These are phyloP conservation scores for Cyphellophora europaea DNA, from an alignment of 2,329 filamentous ascomycete species.

Conservation along the genomic window DNA sequence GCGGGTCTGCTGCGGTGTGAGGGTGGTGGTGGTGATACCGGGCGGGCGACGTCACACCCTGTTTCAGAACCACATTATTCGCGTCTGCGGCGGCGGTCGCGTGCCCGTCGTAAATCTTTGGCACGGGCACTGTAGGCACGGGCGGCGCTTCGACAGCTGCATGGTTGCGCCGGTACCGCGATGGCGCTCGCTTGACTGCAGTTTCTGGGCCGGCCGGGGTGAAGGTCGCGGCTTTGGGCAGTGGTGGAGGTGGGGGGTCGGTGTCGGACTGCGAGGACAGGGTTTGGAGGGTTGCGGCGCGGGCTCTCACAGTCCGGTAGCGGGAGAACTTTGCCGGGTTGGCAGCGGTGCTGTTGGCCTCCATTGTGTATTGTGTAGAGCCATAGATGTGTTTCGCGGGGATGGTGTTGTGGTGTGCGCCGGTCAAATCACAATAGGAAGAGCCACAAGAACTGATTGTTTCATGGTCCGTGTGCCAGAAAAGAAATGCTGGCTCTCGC, in stretches of 20 bases:
- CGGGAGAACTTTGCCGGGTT: conserved; percentile 41
- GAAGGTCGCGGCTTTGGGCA: conserved; percentile 13
- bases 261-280: not conserved
- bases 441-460: too few species aligned
- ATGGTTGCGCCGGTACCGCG: conserved; percentile 22
- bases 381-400: too few species aligned
- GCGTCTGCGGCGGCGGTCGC: too few species aligned
- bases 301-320: conserved; percentile 46
- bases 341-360: not conserved
- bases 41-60: too few species aligned
- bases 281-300: not conserved
- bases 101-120: not conserved
- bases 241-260: conserved; percentile 23
- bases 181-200: conserved; percentile 19
- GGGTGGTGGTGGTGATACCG: too few species aligned
- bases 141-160: not conserved
- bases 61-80: too few species aligned
- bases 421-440: too few species aligned
- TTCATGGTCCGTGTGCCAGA: too few species aligned
- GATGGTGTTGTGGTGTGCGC: too few species aligned
- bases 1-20: too few species aligned
- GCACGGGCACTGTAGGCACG: not conserved
- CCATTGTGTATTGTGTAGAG: too few species aligned
- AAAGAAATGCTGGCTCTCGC: too few species aligned
- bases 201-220: not conserved